phyloP scores from a whole-genome alignment of 2,329 filamentous ascomycete species.

The Exophiala phaeomuriformis region DNA sequence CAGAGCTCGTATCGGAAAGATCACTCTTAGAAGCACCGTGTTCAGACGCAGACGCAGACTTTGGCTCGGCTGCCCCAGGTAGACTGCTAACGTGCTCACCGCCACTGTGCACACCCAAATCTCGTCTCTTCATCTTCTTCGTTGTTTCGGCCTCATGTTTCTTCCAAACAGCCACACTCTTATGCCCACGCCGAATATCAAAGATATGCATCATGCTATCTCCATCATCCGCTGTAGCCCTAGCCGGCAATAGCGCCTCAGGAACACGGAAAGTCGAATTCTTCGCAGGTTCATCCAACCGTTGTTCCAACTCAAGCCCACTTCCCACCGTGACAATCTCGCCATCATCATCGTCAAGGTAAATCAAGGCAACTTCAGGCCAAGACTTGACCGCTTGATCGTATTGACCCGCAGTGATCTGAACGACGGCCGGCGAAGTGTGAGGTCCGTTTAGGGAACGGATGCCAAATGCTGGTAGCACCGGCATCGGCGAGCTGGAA shows the following conservation, averaged over 20 bases:
- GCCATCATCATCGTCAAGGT: conserved; percentile 42
- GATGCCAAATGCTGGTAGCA: conserved; percentile 24
- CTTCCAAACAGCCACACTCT: conserved; percentile 23
- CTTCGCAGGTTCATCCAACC: conserved; percentile 37
- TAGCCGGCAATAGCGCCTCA: conserved; percentile 4
- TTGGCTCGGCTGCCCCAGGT: neutral
- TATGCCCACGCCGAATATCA: conserved; percentile 32
- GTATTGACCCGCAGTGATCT: conserved; percentile 38
- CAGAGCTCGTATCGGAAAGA: no score
- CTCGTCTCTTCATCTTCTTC: conserved; percentile 10
- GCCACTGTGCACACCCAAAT: neutral
- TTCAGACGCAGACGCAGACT: no score
- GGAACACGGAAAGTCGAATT: conserved; percentile 6
- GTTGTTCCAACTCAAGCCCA: conserved; percentile 41
- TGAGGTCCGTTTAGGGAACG: conserved; percentile 21
- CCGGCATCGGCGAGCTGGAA: neutral
- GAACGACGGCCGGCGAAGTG: conserved; percentile 32
- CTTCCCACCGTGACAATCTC: conserved; percentile 44
- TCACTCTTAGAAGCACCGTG: no score
- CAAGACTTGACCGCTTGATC: conserved; percentile 36
- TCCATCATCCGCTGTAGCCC: conserved; percentile 17
- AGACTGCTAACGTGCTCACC: no score
- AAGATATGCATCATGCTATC: conserved; percentile 39
- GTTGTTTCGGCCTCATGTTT: conserved; percentile 23
- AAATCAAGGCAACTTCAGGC: conserved; percentile 39